Percentiles rank a stretch among this genome's conserved stretches.
phyloP scores from a whole-genome alignment of 1,139 yeast genomes.

The Saccharomyces hybrid region DNA sequence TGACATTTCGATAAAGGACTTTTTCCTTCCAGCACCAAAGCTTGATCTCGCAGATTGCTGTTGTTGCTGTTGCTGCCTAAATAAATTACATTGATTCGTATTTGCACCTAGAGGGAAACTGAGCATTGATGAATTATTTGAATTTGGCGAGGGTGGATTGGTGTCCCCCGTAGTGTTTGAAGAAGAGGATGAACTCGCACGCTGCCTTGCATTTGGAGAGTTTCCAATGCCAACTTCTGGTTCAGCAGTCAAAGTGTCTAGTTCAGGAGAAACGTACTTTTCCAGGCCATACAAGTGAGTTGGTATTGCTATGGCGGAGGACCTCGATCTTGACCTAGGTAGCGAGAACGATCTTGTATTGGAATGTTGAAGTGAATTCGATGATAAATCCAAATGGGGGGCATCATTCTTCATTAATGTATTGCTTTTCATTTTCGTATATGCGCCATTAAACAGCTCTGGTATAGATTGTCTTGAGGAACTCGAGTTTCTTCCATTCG shows the following conservation, averaged over 20 bases:
- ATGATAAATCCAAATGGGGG: neutral
- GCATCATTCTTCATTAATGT: neutral
- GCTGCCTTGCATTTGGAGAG: neutral
- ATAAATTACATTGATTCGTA: neutral
- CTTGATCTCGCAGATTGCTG: neutral
- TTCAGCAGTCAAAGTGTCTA: neutral
- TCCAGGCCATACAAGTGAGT: slow-evolving; percentile 2
- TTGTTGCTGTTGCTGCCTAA: neutral
- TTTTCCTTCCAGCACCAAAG: slow-evolving; percentile 2
- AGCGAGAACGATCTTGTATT: neutral
- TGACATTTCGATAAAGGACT: slow-evolving; percentile 4
- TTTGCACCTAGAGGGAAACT: neutral
- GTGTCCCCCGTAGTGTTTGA: neutral
- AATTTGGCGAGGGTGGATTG: neutral
- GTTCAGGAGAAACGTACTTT: slow-evolving; percentile 2
- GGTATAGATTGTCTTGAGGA: neutral
- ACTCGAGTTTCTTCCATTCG: neutral
- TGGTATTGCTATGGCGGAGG: slow-evolving; percentile 4
- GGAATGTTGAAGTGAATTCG: neutral
- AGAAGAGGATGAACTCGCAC: neutral
- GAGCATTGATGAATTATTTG: neutral
- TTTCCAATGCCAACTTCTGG: neutral
- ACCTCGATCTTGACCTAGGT: slow-evolving; percentile 1
- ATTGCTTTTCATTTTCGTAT: neutral
- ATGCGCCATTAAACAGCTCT: neutral